These are phyloP conservation scores for Mycosphaerelloides madeirae DNA, from an alignment of 2,329 filamentous ascomycete species.

Conservation along the genomic window DNA sequence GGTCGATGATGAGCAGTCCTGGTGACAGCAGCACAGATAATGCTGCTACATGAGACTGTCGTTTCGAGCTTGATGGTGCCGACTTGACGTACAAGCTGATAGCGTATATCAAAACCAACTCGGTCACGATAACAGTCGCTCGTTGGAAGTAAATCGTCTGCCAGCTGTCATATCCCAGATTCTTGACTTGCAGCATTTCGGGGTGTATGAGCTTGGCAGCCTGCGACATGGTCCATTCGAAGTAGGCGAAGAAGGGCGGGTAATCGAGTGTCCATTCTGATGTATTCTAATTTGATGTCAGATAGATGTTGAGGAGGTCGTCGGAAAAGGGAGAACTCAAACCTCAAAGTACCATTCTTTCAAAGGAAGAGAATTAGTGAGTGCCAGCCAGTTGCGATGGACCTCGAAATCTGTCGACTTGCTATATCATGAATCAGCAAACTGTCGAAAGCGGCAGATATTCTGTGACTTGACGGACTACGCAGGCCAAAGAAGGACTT, in stretches of 20 bases:
- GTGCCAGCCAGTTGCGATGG: slow-evolving; percentile 96
- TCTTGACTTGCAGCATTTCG: slow-evolving; percentile 73
- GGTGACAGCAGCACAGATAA: slow-evolving; percentile 88
- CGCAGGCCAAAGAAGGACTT: slow-evolving; percentile 85
- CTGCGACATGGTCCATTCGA: slow-evolving; percentile 89
- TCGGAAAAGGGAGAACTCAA: slow-evolving; percentile 14
- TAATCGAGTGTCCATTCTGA: slow-evolving; percentile 99
- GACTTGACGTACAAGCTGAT: slow-evolving; percentile 74
- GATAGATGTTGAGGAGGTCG: slow-evolving; percentile 2
- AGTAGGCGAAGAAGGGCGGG: slow-evolving; percentile 94
- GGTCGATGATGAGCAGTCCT: slow-evolving; percentile 92
- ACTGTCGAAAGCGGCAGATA: slow-evolving; percentile 5
- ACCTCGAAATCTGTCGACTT: slow-evolving; percentile 99
- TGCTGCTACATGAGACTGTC: slow-evolving; percentile 76
- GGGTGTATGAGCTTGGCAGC: slow-evolving; percentile 71
- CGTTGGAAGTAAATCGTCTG: slow-evolving; percentile 92
- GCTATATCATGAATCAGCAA: slow-evolving; percentile 46
- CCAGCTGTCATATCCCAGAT: slow-evolving; percentile 84
- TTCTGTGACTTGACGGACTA: slow-evolving; percentile 62
- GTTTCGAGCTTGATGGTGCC: slow-evolving; percentile 59
- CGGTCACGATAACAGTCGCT: slow-evolving; percentile 77
- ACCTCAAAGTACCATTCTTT: slow-evolving; percentile 93
- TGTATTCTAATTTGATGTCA: slow-evolving; percentile 56
- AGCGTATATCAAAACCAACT: slow-evolving; percentile 78
- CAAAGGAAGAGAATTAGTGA: slow-evolving; percentile 82